Evolutionary conservation across 179 eudicot species (phyloP), one percentile per base, ranked within the genome.

Genomic region (Heliamphora pulchella): DNA sequence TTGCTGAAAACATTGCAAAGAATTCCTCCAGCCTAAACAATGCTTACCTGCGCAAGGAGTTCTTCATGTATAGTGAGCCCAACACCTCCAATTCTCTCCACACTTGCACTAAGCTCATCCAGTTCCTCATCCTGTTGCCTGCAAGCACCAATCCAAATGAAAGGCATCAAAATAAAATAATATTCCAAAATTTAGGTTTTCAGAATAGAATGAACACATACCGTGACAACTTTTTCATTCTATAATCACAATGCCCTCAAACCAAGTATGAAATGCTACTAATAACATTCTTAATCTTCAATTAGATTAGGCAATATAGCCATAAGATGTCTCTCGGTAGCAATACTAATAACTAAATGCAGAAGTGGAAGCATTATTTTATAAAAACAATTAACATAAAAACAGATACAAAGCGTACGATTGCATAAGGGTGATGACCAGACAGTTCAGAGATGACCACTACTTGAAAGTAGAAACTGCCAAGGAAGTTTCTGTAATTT

Each of bases 101-200:
- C 97, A 82, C 97, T 95, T 57, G 87, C 96, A 86, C 96, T 91
- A 67, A 95, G 88, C 83, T 90, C 97, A 82, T 93, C 98, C 57
- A 95, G 89, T 79, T 95, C 98, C 61, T 95, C 95, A 86, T 93
- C 98, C 77, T 95, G 98, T 85, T 91, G 90, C 89, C 98, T 95
- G 86, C 58, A 84, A 72, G 68, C 77, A 77, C 50, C 63, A 51
- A 79, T 31, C 65, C 43, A 51, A 80, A n/a, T 54, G 15, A 54
- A 5, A 76, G 31, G 50, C 39, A n/a, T 31, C 68, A n/a, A 59
- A 80, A 71, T 39, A 2, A 79, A 58, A 18, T 41, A 17, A 5
- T 44, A 20, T 71, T 68, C 4, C 46, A 43, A 10, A 47, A 31
- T 59, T 8, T 0, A 61, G 68, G 43, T 61, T 61, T 46, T 4